Evolutionary conservation across 441 rosid species (phyloP).

Genomic region (Heliophila coronopifolia): DNA sequence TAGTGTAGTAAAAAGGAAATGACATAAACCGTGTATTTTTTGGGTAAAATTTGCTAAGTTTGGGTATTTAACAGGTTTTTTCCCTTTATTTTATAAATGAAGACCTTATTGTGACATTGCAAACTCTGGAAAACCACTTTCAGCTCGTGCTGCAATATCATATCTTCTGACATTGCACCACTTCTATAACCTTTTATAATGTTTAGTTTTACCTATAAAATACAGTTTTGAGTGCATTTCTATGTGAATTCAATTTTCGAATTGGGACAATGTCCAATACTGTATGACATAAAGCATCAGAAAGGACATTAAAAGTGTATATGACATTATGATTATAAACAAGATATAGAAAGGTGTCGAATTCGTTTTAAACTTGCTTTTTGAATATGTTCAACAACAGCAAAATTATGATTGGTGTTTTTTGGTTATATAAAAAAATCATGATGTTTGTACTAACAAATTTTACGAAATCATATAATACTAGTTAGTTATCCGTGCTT

Average conservation of each 20-base stretch:
- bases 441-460: not conserved
- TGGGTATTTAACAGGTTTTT: too few species aligned
- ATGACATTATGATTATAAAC: not conserved
- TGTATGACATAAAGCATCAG: not conserved
- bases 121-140: constrained; percentile 8
- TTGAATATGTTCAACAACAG: not conserved
- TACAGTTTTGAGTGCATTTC: not conserved
- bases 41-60: too few species aligned
- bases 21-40: too few species aligned
- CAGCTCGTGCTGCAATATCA: constrained; percentile 9
- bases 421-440: not conserved
- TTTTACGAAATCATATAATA: too few species aligned
- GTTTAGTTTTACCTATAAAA: not conserved
- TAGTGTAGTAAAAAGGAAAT: too few species aligned
- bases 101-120: constrained; percentile 18
- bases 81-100: too few species aligned
- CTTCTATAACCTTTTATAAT: constrained; percentile 4
- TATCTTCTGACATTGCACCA: constrained; percentile 21
- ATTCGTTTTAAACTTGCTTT: not conserved
- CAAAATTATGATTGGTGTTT: not conserved
- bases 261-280: constrained; percentile 2
- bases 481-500: too few species aligned
- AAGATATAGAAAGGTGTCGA: not conserved
- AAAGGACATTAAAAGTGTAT: not conserved
- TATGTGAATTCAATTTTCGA: not conserved